Evolutionary conservation across 306 rosid species (phyloP), one percentile per base, ranked within the genome.

Genomic region (Quercus suber): DNA sequence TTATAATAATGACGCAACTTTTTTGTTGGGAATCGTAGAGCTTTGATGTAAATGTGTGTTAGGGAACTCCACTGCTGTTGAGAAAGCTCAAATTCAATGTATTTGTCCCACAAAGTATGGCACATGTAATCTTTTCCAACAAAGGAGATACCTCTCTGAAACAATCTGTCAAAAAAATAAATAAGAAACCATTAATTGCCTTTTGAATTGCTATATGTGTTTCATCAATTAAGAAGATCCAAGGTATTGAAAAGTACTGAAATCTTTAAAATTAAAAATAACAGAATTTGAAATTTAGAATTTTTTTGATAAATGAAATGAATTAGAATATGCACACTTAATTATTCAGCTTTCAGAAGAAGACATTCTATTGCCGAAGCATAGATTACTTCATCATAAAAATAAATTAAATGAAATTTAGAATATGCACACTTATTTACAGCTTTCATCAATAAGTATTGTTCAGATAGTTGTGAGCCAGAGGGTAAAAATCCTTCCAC

Each of bases 101-200:
- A 94, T 71, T 87, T 87, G 87, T 92, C 98, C 98, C 97, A 94
- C 88, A 94, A 82, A 65, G 86, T 71, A 86, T 89, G 88, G 82
- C 97, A 89, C 18, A 61, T 80, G 83, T 90, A 92, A 76, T 94
- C 98, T 91, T 88, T 94, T 77, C 97, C 92, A 82, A 94, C 90
- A 83, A 90, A 90, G 73, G 93, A 90, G 67, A 90, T 55, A 74
- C 92, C 97, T 89, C 98, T 86, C 76, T 76, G 83, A 75, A 94
- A 91, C 76, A 92, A 82, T 80, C 98, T 94, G 86, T 73, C 63
- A 69, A 58, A 75, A 67, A 75, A 56, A 75, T 51, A 75, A 59
- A 64, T 72, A 71, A 69, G 57, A 84, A 78, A 78, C 20, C 35
- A 64, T 81, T 33, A 65, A 68, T 73, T 80, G 71, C 74, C 82